Evolutionary conservation across 805 yeast genomes (phyloP).

Genomic region (Yarrowia sp.): DNA sequence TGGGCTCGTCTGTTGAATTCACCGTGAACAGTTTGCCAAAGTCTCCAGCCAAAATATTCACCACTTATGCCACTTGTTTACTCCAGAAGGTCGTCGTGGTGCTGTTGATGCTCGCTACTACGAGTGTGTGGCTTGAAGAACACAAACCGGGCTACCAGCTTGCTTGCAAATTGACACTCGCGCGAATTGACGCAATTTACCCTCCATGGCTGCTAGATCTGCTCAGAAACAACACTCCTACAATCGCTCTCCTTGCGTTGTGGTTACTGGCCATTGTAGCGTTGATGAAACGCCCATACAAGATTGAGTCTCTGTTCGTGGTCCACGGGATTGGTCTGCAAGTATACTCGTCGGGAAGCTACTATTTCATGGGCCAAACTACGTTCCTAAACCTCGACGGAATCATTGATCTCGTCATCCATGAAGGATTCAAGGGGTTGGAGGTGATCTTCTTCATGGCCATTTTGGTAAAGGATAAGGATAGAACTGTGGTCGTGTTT

Average conservation of each 20-base stretch:
- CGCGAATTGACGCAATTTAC: neutral
- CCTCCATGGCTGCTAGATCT: neutral
- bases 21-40: constrained; percentile 21
- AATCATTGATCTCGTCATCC: constrained; percentile 58
- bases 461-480: constrained; percentile 51
- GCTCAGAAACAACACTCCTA: constrained; percentile 19
- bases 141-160: constrained; percentile 15
- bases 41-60: constrained; percentile 6
- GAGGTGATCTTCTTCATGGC: constrained; percentile 60
- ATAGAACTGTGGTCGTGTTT: constrained; percentile 42
- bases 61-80: neutral
- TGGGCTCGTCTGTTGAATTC: constrained; percentile 28
- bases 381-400: constrained; percentile 55
- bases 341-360: constrained; percentile 21
- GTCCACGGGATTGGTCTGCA: constrained; percentile 32
- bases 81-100: constrained; percentile 1
- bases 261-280: constrained; percentile 4
- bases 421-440: constrained; percentile 60
- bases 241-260: neutral
- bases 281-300: constrained; percentile 20
- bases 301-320: constrained; percentile 21
- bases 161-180: neutral
- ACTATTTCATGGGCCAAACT: constrained; percentile 17
- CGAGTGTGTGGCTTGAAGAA: constrained; percentile 9
- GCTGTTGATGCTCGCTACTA: constrained; percentile 3